Evolutionary conservation across 2,329 filamentous ascomycete species (phyloP).

Genomic region (Fusarium sulawesiense): DNA sequence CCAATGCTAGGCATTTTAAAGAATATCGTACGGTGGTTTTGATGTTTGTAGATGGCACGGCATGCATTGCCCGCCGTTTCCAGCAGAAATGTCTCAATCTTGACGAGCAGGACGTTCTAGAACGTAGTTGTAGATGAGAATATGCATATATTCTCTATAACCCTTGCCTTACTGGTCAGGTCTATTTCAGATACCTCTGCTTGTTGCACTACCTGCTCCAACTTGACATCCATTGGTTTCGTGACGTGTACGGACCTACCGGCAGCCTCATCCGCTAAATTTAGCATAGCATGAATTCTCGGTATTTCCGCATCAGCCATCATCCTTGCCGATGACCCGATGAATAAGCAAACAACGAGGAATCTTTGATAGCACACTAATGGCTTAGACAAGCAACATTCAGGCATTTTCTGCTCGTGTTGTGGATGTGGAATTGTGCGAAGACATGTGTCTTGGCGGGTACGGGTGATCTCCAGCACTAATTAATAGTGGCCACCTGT

Average conservation of each 20-base stretch:
- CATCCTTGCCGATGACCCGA: background rate
- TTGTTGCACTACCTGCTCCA: background rate
- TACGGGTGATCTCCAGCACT: background rate
- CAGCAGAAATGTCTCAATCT: background rate
- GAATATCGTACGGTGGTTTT: background rate
- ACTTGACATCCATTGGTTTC: background rate
- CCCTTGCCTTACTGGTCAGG: background rate
- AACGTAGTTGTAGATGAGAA: background rate
- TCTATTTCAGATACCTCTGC: background rate
- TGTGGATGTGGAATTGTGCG: background rate
- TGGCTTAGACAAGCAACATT: too few species aligned
- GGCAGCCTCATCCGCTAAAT: slow-evolving; percentile 6
- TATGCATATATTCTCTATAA: background rate
- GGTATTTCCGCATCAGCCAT: background rate
- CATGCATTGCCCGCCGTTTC: background rate
- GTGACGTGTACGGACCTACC: background rate
- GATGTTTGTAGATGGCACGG: background rate
- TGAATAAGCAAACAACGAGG: background rate
- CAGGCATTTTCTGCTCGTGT: background rate
- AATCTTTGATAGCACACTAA: background rate
- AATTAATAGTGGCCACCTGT: background rate
- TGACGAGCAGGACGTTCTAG: background rate
- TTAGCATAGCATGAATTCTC: background rate
- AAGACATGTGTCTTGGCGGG: background rate
- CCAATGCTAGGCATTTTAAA: background rate